Percentiles rank a stretch among this genome's conserved stretches.
phyloP scores from a whole-genome alignment of 306 rosid genomes.

The Dryas alaskensis region DNA sequence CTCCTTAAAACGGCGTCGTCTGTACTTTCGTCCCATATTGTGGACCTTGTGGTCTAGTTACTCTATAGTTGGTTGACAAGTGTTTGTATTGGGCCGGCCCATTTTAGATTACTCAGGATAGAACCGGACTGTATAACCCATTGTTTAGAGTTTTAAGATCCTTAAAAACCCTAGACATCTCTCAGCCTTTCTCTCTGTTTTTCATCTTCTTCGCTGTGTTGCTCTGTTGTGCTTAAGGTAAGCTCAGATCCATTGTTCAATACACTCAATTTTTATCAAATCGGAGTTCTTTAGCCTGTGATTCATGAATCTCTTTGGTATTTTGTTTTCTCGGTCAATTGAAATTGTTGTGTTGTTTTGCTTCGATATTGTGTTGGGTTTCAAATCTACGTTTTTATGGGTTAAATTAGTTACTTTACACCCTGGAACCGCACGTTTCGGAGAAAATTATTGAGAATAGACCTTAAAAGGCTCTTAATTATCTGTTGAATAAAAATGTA shows the following conservation, averaged over 20 bases:
- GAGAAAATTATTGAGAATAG: no score
- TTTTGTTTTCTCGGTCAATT: neutral
- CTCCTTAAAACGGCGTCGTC: neutral
- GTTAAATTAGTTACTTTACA: neutral
- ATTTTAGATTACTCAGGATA: neutral
- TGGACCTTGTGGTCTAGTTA: no score
- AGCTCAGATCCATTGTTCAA: neutral
- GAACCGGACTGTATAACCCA: no score
- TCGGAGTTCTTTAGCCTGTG: neutral
- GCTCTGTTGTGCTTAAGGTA: conserved; percentile 8
- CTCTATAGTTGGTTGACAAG: no score
- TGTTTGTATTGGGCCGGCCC: neutral
- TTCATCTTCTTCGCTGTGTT: neutral
- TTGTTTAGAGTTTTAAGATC: neutral
- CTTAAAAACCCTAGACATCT: neutral
- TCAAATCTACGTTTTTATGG: neutral
- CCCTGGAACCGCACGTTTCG: no score
- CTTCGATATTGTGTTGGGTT: neutral
- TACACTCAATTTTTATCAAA: neutral
- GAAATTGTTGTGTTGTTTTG: neutral
- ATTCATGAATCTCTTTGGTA: neutral
- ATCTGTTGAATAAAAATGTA: no score
- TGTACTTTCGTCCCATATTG: no score
- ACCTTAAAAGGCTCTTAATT: neutral
- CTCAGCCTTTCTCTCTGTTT: neutral